phyloP scores from a whole-genome alignment of 495 filamentous ascomycete species.

The Thozetella sp. region DNA sequence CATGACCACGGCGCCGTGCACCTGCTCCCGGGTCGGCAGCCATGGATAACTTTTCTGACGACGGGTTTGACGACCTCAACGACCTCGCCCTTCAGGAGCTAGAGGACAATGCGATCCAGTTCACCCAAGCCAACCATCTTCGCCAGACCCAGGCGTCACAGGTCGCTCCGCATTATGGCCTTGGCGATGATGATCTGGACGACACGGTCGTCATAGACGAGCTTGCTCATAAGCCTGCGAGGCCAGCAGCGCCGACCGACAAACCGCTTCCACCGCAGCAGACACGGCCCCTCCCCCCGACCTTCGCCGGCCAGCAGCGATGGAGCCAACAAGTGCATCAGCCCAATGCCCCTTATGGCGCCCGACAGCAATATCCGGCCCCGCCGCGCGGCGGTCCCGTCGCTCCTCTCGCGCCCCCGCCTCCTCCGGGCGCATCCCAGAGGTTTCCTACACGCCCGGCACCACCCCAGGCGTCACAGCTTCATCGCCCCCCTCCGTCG shows the following conservation, averaged over 20 bases:
- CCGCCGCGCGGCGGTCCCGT: conserved; percentile 5
- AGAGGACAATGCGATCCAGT: conserved; percentile 48
- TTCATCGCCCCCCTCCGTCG: conserved; percentile 15
- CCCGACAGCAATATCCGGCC: conserved; percentile 14
- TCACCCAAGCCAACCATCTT: conserved; percentile 40
- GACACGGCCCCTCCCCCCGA: conserved; percentile 6
- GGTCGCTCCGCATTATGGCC: conserved; percentile 10
- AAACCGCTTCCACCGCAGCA: conserved; percentile 11
- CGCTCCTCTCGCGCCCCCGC: too few relatives aligned
- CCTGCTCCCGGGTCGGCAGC: conserved; percentile 1
- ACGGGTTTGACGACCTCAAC: conserved; percentile 47
- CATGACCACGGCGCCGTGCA: neutral
- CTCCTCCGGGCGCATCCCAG: conserved; percentile 22
- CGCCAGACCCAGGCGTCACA: conserved; percentile 21
- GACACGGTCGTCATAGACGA: conserved; percentile 24
- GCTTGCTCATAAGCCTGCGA: neutral
- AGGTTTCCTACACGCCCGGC: conserved; percentile 15
- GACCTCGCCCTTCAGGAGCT: conserved; percentile 42
- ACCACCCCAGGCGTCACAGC: conserved; percentile 21
- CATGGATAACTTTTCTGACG: conserved; percentile 53
- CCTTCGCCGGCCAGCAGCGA: conserved; percentile 17
- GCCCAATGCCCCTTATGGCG: conserved; percentile 4
- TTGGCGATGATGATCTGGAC: conserved; percentile 35
- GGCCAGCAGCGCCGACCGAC: conserved; percentile 6
- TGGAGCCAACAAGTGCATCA: conserved; percentile 21